Evolutionary conservation across 805 yeast genomes (phyloP).

Genomic region (Candida gorgasii): DNA sequence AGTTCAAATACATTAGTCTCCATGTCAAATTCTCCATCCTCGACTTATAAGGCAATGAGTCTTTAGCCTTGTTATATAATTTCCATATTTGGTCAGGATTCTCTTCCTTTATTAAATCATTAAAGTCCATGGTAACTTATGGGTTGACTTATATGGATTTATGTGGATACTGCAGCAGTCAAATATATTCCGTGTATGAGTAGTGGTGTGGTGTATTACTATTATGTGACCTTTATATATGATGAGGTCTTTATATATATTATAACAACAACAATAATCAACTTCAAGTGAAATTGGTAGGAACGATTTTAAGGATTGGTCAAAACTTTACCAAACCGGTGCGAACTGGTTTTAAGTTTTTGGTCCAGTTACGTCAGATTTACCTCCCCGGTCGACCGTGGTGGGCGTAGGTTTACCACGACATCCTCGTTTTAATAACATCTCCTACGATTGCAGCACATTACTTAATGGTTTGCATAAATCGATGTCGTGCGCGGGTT

Average conservation of each 20-base stretch:
- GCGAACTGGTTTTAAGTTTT: no score
- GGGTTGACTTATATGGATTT: not conserved
- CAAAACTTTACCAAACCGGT: no score
- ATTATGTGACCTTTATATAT: no score
- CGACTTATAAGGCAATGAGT: slow-evolving; percentile 68
- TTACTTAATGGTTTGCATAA: not conserved
- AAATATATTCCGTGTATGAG: no score
- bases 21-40: slow-evolving; percentile 86
- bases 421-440: not conserved
- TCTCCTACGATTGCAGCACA: slow-evolving; percentile 1
- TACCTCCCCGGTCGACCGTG: not conserved
- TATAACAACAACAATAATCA: no score
- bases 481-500: not conserved
- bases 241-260: no score
- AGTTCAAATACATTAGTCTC: slow-evolving; percentile 72
- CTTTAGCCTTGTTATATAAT: slow-evolving; percentile 75
- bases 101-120: slow-evolving; percentile 12
- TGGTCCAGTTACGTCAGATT: not conserved
- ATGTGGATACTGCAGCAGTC: no score
- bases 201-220: no score
- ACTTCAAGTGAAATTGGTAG: no score
- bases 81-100: slow-evolving; percentile 57
- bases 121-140: slow-evolving; percentile 6
- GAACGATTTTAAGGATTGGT: slow-evolving; percentile 1
- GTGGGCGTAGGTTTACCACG: no score